These are phyloP conservation scores for Kodamaea hsintzibuensis DNA, from an alignment of 805 yeast species.

Conservation along the genomic window DNA sequence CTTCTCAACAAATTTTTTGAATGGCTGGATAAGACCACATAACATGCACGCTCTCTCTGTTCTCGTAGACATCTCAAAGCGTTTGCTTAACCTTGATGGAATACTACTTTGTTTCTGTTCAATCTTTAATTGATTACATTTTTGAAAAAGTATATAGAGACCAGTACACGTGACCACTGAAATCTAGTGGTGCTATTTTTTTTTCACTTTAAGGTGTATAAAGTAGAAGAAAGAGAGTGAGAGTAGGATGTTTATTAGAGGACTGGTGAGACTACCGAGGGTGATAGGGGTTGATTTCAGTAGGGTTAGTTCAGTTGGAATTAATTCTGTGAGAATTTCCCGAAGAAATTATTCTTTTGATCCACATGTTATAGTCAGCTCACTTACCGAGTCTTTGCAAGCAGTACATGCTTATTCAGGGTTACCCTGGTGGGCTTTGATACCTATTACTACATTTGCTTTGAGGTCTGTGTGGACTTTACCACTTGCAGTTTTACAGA, in stretches of 20 bases:
- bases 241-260: neutral
- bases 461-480: conserved; percentile 68
- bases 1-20: conserved; percentile 65
- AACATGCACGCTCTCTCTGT: conserved; percentile 96
- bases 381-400: conserved; percentile 43
- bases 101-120: neutral
- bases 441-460: conserved; percentile 70
- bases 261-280: conserved; percentile 2
- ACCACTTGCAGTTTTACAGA: conserved; percentile 75
- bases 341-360: conserved; percentile 29
- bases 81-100: neutral
- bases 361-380: conserved; percentile 30
- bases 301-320: neutral
- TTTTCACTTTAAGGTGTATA: neutral
- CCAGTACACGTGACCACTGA: neutral
- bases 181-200: neutral
- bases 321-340: neutral
- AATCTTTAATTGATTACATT: neutral
- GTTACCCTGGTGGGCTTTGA: conserved; percentile 80
- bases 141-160: no score
- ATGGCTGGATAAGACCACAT: conserved; percentile 88
- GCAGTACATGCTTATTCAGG: conserved; percentile 55
- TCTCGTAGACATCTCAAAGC: conserved; percentile 47
- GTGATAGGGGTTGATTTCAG: neutral
- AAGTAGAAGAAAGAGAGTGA: neutral